Evolutionary conservation across 176 grass and related monocot species (phyloP).

Genomic region (bread wheat (Triticum aestivum)): DNA sequence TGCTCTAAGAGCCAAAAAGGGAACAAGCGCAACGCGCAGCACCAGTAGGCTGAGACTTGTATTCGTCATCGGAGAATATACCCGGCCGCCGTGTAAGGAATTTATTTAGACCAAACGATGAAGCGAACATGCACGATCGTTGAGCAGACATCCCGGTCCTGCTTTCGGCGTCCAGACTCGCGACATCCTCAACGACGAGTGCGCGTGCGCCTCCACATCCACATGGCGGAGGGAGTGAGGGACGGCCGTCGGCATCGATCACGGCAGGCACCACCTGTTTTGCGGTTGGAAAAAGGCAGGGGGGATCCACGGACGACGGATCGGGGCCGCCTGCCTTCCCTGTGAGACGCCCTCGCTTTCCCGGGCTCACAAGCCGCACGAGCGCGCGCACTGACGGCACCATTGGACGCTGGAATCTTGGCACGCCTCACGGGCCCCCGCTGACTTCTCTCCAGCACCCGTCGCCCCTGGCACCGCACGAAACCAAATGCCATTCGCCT

Average conservation of each 20-base stretch:
- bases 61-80: not conserved
- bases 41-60: no score
- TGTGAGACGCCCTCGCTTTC: not conserved
- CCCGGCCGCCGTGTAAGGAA: not conserved
- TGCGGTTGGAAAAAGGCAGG: not conserved
- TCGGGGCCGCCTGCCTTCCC: no score
- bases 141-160: not conserved
- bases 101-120: not conserved
- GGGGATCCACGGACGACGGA: not conserved
- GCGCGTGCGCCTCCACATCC: no score
- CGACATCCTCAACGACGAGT: no score
- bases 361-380: constrained; percentile 25
- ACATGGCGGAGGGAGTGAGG: no score
- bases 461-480: no score
- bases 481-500: no score
- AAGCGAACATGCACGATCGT: not conserved
- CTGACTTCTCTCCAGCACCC: not conserved
- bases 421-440: not conserved
- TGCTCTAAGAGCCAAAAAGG: no score
- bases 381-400: not conserved
- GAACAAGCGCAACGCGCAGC: no score
- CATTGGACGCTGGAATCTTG: not conserved
- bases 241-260: not conserved
- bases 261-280: not conserved
- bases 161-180: no score